Evolutionary conservation across 352 stramenopile genomes (phyloP).

Genomic region (Phytophthora crassamura): DNA sequence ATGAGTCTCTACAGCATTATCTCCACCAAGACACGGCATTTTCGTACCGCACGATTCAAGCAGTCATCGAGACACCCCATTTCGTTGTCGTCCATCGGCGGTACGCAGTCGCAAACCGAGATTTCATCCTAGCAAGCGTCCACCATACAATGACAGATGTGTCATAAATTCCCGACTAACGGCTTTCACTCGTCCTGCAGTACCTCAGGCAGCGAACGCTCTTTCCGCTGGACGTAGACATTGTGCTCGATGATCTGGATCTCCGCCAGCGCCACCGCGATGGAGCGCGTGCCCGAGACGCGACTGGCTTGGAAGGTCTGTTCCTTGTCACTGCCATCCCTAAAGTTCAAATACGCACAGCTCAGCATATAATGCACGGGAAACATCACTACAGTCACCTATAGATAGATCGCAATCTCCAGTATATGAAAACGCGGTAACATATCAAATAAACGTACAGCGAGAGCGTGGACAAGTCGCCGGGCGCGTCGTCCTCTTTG

Average conservation of each 20-base stretch:
- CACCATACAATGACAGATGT: not conserved
- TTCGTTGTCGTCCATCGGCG: constrained; percentile 37
- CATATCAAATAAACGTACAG: constrained; percentile 28
- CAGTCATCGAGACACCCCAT: constrained; percentile 78
- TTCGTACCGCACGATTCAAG: constrained; percentile 70
- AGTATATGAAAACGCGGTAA: not conserved
- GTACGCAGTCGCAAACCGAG: constrained; percentile 61
- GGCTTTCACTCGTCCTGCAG: not conserved
- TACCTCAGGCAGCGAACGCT: constrained; percentile 57
- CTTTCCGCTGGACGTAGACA: constrained; percentile 77
- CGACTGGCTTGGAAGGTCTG: constrained; percentile 61
- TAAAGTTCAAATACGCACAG: constrained; percentile 25
- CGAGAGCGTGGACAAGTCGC: constrained; percentile 25
- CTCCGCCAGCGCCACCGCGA: constrained; percentile 74
- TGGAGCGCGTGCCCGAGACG: constrained; percentile 67
- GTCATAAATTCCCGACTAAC: not conserved
- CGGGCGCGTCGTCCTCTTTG: constrained; percentile 23
- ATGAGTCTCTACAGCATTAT: not conserved
- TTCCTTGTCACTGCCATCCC: constrained; percentile 38
- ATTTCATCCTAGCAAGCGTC: constrained; percentile 67
- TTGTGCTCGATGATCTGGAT: constrained; percentile 76
- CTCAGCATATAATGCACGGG: constrained; percentile 7
- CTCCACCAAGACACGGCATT: not conserved
- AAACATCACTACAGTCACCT: not conserved
- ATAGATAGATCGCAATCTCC: constrained; percentile 9